Evolutionary conservation across 225 moss, liverwort and hornwort genomes (phyloP).

Genomic region (Physcomitrellopsis africana): DNA sequence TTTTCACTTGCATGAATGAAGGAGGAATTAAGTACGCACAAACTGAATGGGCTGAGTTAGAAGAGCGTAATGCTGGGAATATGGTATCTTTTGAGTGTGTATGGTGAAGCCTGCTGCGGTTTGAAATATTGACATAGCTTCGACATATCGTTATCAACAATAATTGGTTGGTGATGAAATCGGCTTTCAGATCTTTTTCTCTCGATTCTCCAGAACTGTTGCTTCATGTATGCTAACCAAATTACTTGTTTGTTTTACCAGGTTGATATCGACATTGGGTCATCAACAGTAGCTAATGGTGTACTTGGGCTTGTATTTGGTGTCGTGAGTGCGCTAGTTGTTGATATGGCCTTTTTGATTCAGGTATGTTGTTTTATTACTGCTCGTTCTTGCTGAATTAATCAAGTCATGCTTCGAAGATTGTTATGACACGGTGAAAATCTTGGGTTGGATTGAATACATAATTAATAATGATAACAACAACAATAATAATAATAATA

Average conservation of each 20-base stretch:
- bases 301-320: conserved; percentile 90
- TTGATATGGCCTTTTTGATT: conserved; percentile 94
- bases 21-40: neutral
- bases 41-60: conserved; percentile 5
- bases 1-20: neutral
- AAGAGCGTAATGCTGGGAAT: neutral
- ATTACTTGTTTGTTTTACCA: conserved; percentile 33
- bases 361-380: conserved; percentile 51
- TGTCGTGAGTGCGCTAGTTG: conserved; percentile 87
- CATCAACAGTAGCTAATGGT: conserved; percentile 89
- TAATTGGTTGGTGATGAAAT: conserved; percentile 1
- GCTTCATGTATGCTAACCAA: neutral
- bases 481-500: too few species aligned
- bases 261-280: conserved; percentile 94
- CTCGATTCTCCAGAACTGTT: neutral
- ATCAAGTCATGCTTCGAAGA: neutral
- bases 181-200: neutral
- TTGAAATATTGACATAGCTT: neutral
- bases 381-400: neutral
- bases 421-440: neutral
- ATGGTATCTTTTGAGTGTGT: neutral
- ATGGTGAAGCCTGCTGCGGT: conserved; percentile 6
- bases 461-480: neutral
- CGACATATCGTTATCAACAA: neutral
- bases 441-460: neutral